Evolutionary conservation across 2,329 filamentous ascomycete genomes (phyloP).

Genomic region (Seiridium unicorne): DNA sequence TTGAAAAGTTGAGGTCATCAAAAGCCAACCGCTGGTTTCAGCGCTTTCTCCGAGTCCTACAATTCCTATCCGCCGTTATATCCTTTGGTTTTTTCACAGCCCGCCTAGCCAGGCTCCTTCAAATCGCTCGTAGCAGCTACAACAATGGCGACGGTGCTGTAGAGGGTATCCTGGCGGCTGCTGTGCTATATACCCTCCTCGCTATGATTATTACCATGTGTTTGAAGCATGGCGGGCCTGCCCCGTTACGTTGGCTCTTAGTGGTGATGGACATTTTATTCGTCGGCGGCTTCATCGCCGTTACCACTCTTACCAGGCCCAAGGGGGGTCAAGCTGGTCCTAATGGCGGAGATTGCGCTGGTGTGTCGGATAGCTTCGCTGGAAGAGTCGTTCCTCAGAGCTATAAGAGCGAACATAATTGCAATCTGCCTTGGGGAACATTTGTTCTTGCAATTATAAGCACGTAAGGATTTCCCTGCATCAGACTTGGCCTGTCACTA

Average conservation of each 20-base stretch:
- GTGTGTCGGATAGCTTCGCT: constrained; percentile 7
- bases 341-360: constrained; percentile 18
- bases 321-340: constrained; percentile 30
- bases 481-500: no score
- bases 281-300: constrained; percentile 41
- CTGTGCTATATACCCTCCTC: constrained; percentile 39
- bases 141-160: constrained; percentile 33
- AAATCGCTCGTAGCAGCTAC: constrained; percentile 29
- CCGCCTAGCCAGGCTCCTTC: constrained; percentile 37
- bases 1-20: constrained; percentile 1
- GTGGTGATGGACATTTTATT: constrained; percentile 37
- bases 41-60: constrained; percentile 35
- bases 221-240: constrained; percentile 29
- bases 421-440: constrained; percentile 38
- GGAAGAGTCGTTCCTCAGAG: neutral
- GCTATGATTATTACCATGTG: constrained; percentile 30
- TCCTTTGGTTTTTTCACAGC: constrained; percentile 42
- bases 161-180: constrained; percentile 42
- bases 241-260: constrained; percentile 35
- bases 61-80: constrained; percentile 40
- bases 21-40: constrained; percentile 24
- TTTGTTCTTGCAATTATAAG: constrained; percentile 42
- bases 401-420: constrained; percentile 20
- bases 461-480: constrained; percentile 31
- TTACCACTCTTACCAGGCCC: constrained; percentile 36